Base-by-base conservation (phyloP, 2,329 filamentous ascomycete species). In the Escovopsis weberi region DNA sequence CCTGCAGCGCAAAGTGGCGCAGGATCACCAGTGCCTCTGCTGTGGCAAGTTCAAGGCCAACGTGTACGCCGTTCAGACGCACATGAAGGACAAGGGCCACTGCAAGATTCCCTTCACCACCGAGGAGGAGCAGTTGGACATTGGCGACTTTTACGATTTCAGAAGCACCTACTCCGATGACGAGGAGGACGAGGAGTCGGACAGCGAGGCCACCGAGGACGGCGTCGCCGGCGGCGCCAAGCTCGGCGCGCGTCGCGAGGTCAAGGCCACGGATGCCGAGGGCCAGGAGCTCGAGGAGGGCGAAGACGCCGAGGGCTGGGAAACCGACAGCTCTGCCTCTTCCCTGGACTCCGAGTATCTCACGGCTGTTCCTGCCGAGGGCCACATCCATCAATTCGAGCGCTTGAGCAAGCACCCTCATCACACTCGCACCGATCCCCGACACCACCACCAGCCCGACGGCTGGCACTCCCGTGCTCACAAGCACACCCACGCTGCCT, bases 101-200 rank as follows among this genome's bases (percentile, higher is more conserved):
- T 96, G 89, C 72, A 94, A 88, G 74, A 93, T 98, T 52, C 88
- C 86, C 0, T 98, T 89, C 60, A 79, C 81, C 41, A 82, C 80
- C 0, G 85, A 95, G 57, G 81, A 83, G 33, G 87, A 96, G 56
- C 86, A 95, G 65, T 74, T 96, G 28, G 86, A 93, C 43, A 85
- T 98, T 55, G 91, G 91, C 44, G 85, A 96, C 50, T 95, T 85
- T 61, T 98, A 98, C 62, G 91, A 98, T 58, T 98, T 98, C 72
- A 76, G 85, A 50, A 85, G 84, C 63, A 94, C 91, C 1, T 98
- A 98, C 60, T 91, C 87, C 0, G 91, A 96, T 54, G 74, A 76
- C 19, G 74, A 76, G 18, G 91, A 96, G 53, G 74, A 76, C 23
- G 74, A 76, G 18, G 59, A 62, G 4, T 60, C 61, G 4, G 67